These are phyloP conservation scores for Fusarium nisikadoi DNA, from an alignment of 2,329 filamentous ascomycete genomes.

Conservation along the genomic window DNA sequence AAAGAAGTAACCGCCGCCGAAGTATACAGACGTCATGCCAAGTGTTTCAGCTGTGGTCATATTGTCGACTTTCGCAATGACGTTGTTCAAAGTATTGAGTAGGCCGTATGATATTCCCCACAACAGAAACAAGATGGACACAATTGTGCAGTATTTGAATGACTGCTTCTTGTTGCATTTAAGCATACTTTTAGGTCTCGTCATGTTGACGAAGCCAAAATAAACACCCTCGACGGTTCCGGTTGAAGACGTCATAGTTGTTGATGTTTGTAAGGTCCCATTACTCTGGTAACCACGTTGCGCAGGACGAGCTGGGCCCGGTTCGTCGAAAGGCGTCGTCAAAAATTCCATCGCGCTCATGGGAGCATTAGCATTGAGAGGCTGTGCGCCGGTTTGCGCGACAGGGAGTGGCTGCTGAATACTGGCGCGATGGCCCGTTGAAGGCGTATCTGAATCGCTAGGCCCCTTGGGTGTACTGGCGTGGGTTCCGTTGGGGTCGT, in stretches of 20 bases:
- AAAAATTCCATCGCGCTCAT: constrained; percentile 59
- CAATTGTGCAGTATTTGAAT: constrained; percentile 76
- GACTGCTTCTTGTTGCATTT: constrained; percentile 71
- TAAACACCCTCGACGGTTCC: constrained; percentile 61
- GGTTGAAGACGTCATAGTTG: constrained; percentile 51
- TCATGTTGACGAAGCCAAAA: constrained; percentile 82
- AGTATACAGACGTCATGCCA: constrained; percentile 77
- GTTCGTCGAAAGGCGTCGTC: constrained; percentile 54
- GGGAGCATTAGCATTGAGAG: constrained; percentile 42
- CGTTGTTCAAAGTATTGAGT: constrained; percentile 81
- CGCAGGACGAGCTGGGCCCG: constrained; percentile 20
- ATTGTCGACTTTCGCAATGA: constrained; percentile 70
- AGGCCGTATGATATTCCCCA: constrained; percentile 94
- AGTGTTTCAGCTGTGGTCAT: constrained; percentile 72
- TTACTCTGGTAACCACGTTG: constrained; percentile 13
- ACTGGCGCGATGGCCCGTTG: constrained; percentile 38
- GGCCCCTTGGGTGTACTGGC: constrained; percentile 44
- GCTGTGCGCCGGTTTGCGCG: constrained; percentile 31
- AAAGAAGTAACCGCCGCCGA: constrained; percentile 74
- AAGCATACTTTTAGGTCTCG: constrained; percentile 75
- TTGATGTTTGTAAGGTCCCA: constrained; percentile 36
- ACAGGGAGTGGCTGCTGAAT: constrained; percentile 42
- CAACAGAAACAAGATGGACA: constrained; percentile 84
- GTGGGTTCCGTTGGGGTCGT: constrained; percentile 60
- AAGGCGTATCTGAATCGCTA: constrained; percentile 46